These are phyloP conservation scores for Fusarium compactum DNA, from an alignment of 2,329 filamentous ascomycete species.

Conservation along the genomic window DNA sequence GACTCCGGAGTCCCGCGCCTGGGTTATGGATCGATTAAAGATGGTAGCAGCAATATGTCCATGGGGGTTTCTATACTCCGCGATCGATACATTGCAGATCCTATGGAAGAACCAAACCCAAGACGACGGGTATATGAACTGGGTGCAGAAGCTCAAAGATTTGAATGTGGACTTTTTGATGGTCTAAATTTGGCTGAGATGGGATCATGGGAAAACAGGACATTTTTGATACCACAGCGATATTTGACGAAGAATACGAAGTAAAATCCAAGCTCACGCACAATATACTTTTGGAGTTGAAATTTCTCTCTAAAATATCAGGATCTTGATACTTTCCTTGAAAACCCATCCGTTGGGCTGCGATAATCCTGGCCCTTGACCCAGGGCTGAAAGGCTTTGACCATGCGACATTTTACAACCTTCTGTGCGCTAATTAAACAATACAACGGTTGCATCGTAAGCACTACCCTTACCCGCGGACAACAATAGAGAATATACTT, in stretches of 20 bases:
- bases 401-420: slow-evolving; percentile 26
- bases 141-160: slow-evolving; percentile 59
- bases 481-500: background rate
- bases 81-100: slow-evolving; percentile 57
- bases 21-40: slow-evolving; percentile 61
- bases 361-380: slow-evolving; percentile 12
- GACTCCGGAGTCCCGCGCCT: slow-evolving; percentile 56
- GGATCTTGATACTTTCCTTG: background rate
- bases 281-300: background rate
- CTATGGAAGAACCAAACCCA: slow-evolving; percentile 57
- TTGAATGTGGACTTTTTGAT: slow-evolving; percentile 55
- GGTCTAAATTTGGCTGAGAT: slow-evolving; percentile 32
- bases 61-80: slow-evolving; percentile 63
- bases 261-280: background rate
- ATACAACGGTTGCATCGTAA: background rate
- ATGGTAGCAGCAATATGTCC: slow-evolving; percentile 55
- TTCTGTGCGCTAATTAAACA: background rate
- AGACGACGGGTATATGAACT: slow-evolving; percentile 48
- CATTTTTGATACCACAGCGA: slow-evolving; percentile 37
- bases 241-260: slow-evolving; percentile 13
- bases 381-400: slow-evolving; percentile 11
- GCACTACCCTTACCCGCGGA: background rate
- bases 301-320: background rate
- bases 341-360: slow-evolving; percentile 7
- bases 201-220: slow-evolving; percentile 34